Base-by-base conservation (phyloP, 2,329 filamentous ascomycete species). In the Simplicillium aogashimaense region DNA sequence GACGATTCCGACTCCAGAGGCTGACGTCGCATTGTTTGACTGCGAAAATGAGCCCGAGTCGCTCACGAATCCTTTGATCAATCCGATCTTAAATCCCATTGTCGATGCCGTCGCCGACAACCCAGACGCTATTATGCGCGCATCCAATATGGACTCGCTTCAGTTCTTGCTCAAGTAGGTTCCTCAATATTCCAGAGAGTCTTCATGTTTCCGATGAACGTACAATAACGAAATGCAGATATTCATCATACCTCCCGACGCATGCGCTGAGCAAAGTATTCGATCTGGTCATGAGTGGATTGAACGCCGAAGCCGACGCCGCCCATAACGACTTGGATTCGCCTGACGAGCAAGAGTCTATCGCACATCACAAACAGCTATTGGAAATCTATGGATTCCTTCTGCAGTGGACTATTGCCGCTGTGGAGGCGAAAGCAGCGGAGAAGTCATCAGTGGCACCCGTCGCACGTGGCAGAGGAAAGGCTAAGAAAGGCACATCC, bases 131-230 rank as follows among this genome's bases (percentile, higher is more conserved):
- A 82, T 98, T 50, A 81, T 79, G 46, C 82, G 81, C 63, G 76
- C 80, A 53, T 75, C 79, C 38, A 76, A 82, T 48, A 89, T 97
- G 66, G 90, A 98, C 67, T 95, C 89, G 46, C 64, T 98, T 52
- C 90, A 95, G 62, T 95, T 95, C 57, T 70, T 98, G 44, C 74
- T 98, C 67, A 98, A 98, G 90, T 97, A 78, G 71, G 87, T 53
- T 55, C 20, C 25, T 25, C 29, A 13, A 13, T 25, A 29, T n/a
- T 29, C 9, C 9, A 7, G 14, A 6, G 20, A 25, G 20, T 33
- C 7, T 33, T 33, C 31, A 12, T 12, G 13, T 5, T 33, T 33
- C 31, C 13, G 18, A 11, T 16, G 3, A 17, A 14, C 3, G 28
- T 32, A 40, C 36, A 12, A 32, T 33, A 37, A 41, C 32, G 29